Conservation (phyloP, 495 filamentous ascomycete species). For the Aspergillus olivimuriae region DNA sequence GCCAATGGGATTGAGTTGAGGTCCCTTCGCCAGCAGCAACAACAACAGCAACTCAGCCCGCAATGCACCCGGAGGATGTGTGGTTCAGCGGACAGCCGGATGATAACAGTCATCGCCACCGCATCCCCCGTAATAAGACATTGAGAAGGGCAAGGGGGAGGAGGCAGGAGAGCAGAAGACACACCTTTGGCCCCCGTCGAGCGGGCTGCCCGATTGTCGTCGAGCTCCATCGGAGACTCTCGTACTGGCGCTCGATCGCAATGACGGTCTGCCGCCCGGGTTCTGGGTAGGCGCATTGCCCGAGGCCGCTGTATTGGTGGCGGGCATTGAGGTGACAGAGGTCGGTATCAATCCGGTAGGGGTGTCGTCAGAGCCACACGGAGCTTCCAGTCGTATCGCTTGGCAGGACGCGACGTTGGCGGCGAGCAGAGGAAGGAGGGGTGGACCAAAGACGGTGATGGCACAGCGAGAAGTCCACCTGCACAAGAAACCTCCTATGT, state of each 20-base stretch:
- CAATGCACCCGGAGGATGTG: no score
- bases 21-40: neutral
- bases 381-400: constrained; percentile 36
- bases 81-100: neutral
- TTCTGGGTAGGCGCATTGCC: constrained; percentile 28
- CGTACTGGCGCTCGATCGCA: constrained; percentile 44
- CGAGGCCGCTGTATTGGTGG: constrained; percentile 41
- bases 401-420: constrained; percentile 33
- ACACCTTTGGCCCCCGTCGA: constrained; percentile 51
- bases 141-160: neutral
- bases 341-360: constrained; percentile 47
- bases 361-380: constrained; percentile 17
- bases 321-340: constrained; percentile 38
- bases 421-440: neutral
- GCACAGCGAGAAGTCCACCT: no score
- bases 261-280: constrained; percentile 34
- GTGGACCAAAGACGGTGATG: constrained; percentile 27
- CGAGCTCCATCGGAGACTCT: constrained; percentile 48
- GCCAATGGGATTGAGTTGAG: neutral
- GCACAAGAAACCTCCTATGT: constrained; percentile 41
- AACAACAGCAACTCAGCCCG: neutral
- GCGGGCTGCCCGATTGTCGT: constrained; percentile 51
- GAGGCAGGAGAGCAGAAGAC: constrained; percentile 10
- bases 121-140: no score
- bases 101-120: neutral